phyloP scores from a whole-genome alignment of 352 stramenopile genomes.

The Phytophthora boehmeriae region DNA sequence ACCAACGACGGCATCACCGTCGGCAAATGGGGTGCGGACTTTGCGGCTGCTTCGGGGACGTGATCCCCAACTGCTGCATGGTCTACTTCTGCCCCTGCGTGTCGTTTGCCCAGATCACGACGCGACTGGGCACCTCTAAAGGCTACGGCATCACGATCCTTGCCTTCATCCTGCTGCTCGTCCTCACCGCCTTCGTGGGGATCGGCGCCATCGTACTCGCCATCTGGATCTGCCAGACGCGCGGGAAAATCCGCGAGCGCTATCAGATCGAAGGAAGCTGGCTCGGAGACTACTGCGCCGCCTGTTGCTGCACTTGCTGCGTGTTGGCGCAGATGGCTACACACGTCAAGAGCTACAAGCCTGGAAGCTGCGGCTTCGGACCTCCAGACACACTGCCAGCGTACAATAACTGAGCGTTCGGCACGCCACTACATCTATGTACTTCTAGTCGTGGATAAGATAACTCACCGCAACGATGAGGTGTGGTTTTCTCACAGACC shows the following conservation, averaged over 20 bases:
- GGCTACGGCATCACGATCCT: constrained; percentile 29
- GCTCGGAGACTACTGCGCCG: constrained; percentile 28
- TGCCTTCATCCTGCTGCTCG: constrained; percentile 20
- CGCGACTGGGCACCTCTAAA: constrained; percentile 44
- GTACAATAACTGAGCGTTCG: constrained; percentile 30
- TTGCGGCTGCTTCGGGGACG: constrained; percentile 47
- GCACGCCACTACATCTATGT: too few species aligned
- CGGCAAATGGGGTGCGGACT: constrained; percentile 35
- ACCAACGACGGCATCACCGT: constrained; percentile 12
- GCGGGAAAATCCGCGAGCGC: constrained; percentile 32
- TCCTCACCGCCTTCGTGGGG: constrained; percentile 7
- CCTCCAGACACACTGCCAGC: constrained; percentile 39
- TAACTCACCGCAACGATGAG: too few species aligned
- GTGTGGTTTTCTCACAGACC: too few species aligned
- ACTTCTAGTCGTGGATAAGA: too few species aligned
- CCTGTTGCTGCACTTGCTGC: constrained; percentile 46
- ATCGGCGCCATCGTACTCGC: constrained; percentile 11
- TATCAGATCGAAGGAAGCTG: constrained; percentile 42
- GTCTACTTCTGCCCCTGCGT: constrained; percentile 49
- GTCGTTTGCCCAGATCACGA: constrained; percentile 44
- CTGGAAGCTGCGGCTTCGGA: constrained; percentile 38
- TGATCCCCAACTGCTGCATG: constrained; percentile 54
- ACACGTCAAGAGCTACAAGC: constrained; percentile 58
- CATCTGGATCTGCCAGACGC: constrained; percentile 31
- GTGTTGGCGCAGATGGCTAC: constrained; percentile 46